Evolutionary conservation across 805 yeast species (phyloP), one percentile per base, ranked within the genome.

Genomic region (Wickerhamiella allomyrinae): DNA sequence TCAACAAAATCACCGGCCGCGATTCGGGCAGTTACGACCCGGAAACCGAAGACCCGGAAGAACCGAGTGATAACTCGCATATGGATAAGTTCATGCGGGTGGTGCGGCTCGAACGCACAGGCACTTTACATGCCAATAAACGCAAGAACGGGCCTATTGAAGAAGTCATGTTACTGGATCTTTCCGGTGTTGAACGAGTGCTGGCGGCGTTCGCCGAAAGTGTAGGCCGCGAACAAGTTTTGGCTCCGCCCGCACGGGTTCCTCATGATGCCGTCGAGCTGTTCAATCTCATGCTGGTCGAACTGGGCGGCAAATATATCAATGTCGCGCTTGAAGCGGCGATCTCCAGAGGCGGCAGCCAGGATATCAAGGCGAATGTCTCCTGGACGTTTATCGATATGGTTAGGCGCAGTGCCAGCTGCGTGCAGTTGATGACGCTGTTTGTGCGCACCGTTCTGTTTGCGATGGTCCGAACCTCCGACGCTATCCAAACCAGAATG

Each of bases 121-220:
- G 45, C 35, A 33, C 48, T 10, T 9, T 33, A 13, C 20, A 34
- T 22, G 23, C 25, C 40, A 22, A 13, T 25, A 29, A 20, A 14
- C 20, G 25, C 20, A 19, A 19, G 31, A 29, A 27, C 22, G 41
- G 20, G 34, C 27, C 31, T 7, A 43, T 36, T 11, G 41, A 40
- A 15, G 57, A 49, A 21, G n/a, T n/a, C n/a, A 42, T 44, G 3
- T 55, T 56, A 23, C 55, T 69, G 33, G 56, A 60, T 23, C 55
- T 78, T 6, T 51, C 61, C 13, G 62, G 67, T 20, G 76, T 82
- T 2, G 87, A 83, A 49, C 62, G 67, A 3, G 71, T 83, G 43
- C 63, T 85, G 33, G 77, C 76, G 49, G 72, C 81, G 14, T 71
- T 78, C 7, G 79, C 84, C 27, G 96, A 86, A 59, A 70, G 87